phyloP scores from a whole-genome alignment of 169 alveolate genomes.

The Eimeria nieschulzi region DNA sequence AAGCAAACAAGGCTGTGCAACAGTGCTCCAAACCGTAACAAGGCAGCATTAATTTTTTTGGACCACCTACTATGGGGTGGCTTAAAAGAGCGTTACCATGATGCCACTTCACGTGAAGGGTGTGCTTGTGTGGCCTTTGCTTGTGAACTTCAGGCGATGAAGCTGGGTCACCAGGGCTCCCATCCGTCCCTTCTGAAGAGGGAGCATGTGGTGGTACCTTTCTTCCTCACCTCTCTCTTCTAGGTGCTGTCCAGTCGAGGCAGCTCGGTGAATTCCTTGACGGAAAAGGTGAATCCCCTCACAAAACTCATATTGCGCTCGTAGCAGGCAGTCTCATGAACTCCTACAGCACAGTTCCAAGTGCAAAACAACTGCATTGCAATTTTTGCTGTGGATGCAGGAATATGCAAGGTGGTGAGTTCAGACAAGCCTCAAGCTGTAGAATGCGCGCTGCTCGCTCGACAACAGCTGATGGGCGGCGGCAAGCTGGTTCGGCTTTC shows the following conservation, averaged over 20 bases:
- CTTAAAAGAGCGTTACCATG: not conserved
- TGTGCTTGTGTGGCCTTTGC: not conserved
- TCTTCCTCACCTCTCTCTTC: constrained; percentile 18
- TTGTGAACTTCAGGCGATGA: constrained; percentile 10
- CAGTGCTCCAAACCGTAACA: no score
- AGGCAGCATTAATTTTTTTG: no score
- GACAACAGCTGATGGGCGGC: constrained; percentile 25
- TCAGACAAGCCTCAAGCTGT: constrained; percentile 41
- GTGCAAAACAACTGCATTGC: not conserved
- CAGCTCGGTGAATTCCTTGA: constrained; percentile 28
- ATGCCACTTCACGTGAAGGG: not conserved
- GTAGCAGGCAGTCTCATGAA: no score
- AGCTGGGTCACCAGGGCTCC: not conserved
- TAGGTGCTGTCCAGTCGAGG: constrained; percentile 24
- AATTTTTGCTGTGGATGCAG: not conserved
- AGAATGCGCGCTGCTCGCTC: constrained; percentile 1
- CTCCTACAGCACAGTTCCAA: no score
- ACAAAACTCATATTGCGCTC: no score
- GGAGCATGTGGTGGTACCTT: not conserved
- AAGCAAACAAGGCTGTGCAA: no score
- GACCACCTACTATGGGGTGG: no score
- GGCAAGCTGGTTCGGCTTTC: constrained; percentile 7
- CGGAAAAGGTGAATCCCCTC: constrained; percentile 1
- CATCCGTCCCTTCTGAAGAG: not conserved
- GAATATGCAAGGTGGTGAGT: constrained; percentile 4